Base-by-base conservation (phyloP, 192 early-diverging fungal genomes). In the Phycomyces blakesleeanus region DNA sequence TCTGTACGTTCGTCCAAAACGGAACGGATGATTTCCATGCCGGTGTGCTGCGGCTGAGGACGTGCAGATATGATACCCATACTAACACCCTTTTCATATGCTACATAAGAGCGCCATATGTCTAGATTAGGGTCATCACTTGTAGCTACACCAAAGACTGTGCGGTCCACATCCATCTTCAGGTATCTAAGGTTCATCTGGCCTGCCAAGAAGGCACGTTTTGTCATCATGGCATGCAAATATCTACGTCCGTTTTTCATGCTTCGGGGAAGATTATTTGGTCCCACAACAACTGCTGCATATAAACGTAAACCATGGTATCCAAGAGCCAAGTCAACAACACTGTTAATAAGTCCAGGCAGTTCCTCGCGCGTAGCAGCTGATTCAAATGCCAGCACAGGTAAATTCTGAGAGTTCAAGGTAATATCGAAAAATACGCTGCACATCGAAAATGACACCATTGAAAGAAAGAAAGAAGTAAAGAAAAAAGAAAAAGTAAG, bases 1-100 rank as follows among this genome's bases (percentile, higher is more conserved):
- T 82, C 81, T 3, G 89, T 83, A 34, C 77, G 77, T 65, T 92
- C 91, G 61, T 94, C 92, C 34, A 86, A 51, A 6, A 89, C 78
- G 29, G 83, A 79, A 42, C 70, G 67, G 12, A 84, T 76, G 41
- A 78, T 68, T 64, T 87, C 87, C 62, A 91, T 81, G 37, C 89
- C 86, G 2, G 88, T 89, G 62, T 87, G 84, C 69, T 91, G 89
- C 47, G 74, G 77, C 63, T 78, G 84, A 51, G 78, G 78, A 14
- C 49, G 38, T 39, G 64, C 60, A 11, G 50, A 41, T 34, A 76
- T 62, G 5, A 51, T 25, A 11, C 69, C 61, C 5, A 21, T 16
- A n/a, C 64, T 59, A 41, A 70, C 51, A 5, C 65, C 74, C 15
- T 26, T 52, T 21, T 76, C 74, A 41, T 71, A 76, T 11, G 69